Base-by-base conservation (phyloP, 176 grass and related monocot species). In the Hordeum marinum region DNA sequence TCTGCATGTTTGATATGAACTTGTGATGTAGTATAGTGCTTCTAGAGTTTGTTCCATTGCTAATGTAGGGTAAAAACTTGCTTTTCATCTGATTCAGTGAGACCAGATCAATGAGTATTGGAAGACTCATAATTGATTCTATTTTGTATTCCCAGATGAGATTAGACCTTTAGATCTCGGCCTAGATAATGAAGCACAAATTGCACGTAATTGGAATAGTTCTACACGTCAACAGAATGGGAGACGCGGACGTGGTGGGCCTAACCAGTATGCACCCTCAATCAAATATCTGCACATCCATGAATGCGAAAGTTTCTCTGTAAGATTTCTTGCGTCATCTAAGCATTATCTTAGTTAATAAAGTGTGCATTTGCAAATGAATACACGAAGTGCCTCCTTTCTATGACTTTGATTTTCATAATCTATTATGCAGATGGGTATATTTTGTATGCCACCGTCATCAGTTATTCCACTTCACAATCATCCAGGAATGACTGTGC, bases 401-500 rank as follows among this genome's bases (percentile, higher is more conserved):
- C 26, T 26, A 12, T 13, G 65, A 81, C 25, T 23, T 20, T 75
- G 17, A 77, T 29, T 20, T 50, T 74, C 1, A 50, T 74, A 40
- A 31, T 13, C 45, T 79, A 73, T 82, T 79, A 57, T 69, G 36
- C 88, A 99, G 96, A 94, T 99, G 89, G 96, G 96, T 64, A 99
- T 99, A 92, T 95, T 99, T 89, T 99, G 96, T 70, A 94, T 96
- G 96, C 96, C 93, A 20, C 86, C 93, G 18, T 96, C 88, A 68
- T 95, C 93, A 52, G 89, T 99, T 79, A 96, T 99, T 81, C 96
- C 96, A 76, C 96, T 99, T 90, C 96, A 99, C 80, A 92, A 99
- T 83, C 96, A 99, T 90, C 96, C 96, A 11, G 84, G 90, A 76
- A 99, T 99, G 96, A 99, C 96, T 43, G 96, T 98, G 29, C 86